Conservation (phyloP, 169 alveolate genomes). For the Plasmodium gonderi region DNA sequence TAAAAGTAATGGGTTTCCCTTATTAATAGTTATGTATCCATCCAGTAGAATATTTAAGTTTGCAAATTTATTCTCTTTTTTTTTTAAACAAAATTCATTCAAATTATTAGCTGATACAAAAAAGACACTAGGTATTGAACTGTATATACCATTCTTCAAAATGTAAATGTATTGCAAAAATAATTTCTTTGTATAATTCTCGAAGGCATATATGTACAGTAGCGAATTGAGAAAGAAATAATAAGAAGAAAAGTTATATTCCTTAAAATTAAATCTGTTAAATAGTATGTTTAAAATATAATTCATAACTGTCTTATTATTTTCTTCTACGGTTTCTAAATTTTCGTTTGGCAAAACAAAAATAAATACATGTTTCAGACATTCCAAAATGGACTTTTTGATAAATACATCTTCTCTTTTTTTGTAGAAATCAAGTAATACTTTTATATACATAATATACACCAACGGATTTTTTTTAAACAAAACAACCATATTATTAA, state of each 20-base stretch:
- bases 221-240: conserved; percentile 55
- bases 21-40: conserved; percentile 15
- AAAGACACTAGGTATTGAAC: conserved; percentile 54
- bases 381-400: conserved; percentile 47
- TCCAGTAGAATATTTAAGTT: conserved; percentile 47
- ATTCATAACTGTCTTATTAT: conserved; percentile 1
- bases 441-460: conserved; percentile 48
- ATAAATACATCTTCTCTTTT: conserved; percentile 29
- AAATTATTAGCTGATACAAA: conserved; percentile 39
- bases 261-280: conserved; percentile 70
- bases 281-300: conserved; percentile 52
- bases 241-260: conserved; percentile 58
- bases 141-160: conserved; percentile 42
- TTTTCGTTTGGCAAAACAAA: conserved; percentile 32
- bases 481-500: conserved; percentile 64
- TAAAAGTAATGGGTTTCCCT: conserved; percentile 50
- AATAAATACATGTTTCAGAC: conserved; percentile 68
- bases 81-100: conserved; percentile 63
- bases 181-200: conserved; percentile 28
- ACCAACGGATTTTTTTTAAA: conserved; percentile 61
- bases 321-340: conserved; percentile 16
- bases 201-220: conserved; percentile 44
- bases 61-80: conserved; percentile 54
- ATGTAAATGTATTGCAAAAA: conserved; percentile 52
- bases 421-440: conserved; percentile 39